Evolutionary conservation across 179 eudicot species (phyloP).

Genomic region (Gypsophila paniculata): DNA sequence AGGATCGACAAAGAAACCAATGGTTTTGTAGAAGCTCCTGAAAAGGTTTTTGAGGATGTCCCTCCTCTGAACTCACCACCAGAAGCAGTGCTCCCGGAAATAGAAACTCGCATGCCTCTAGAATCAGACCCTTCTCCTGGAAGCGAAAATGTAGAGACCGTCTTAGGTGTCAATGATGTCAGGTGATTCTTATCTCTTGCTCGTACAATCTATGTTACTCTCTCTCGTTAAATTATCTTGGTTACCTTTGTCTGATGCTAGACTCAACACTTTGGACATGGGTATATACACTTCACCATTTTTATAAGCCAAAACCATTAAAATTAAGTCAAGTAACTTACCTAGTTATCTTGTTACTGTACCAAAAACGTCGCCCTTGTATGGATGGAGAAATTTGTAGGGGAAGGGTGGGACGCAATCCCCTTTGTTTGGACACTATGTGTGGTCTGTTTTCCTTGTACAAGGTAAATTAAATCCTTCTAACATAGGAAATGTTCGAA

Average conservation of each 20-base stretch:
- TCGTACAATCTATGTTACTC: neutral
- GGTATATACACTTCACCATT: too few relatives aligned
- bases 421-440: too few relatives aligned
- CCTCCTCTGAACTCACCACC: slow-evolving; percentile 18
- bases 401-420: too few relatives aligned
- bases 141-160: slow-evolving; percentile 25
- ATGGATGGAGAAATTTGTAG: too few relatives aligned
- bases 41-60: slow-evolving; percentile 26
- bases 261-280: neutral
- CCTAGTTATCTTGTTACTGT: too few relatives aligned
- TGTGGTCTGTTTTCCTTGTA: too few relatives aligned
- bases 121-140: slow-evolving; percentile 26
- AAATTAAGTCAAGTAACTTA: too few relatives aligned
- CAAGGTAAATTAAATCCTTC: too few relatives aligned
- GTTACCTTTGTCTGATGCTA: neutral
- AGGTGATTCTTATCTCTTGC: slow-evolving; percentile 27
- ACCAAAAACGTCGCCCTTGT: too few relatives aligned
- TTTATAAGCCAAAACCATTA: too few relatives aligned
- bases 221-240: neutral
- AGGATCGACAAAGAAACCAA: slow-evolving; percentile 30
- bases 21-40: slow-evolving; percentile 31
- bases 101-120: slow-evolving; percentile 16
- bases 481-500: too few relatives aligned
- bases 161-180: slow-evolving; percentile 24
- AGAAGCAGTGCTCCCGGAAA: slow-evolving; percentile 12